Evolutionary conservation across 2,329 filamentous ascomycete genomes (phyloP).

Genomic region (Calonectria multiphialidica): DNA sequence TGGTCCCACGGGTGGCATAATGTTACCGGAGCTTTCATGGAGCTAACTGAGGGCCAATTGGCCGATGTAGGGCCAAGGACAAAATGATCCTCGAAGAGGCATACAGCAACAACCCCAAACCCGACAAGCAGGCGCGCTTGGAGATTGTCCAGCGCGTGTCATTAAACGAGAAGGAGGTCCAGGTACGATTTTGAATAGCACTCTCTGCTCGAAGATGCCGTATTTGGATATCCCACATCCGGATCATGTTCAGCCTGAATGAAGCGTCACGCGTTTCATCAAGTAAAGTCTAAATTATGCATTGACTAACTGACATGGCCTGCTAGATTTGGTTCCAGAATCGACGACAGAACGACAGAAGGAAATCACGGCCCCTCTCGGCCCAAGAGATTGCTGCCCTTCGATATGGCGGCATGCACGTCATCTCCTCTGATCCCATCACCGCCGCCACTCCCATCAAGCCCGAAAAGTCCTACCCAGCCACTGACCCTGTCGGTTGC

Average conservation of each 20-base stretch:
- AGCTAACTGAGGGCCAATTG: constrained; percentile 39
- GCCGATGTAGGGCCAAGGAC: constrained; percentile 78
- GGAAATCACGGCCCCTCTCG: constrained; percentile 87
- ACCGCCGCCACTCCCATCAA: constrained; percentile 43
- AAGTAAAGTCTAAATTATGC: constrained; percentile 16
- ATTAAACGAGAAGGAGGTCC: constrained; percentile 94
- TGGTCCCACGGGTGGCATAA: background rate
- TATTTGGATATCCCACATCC: background rate
- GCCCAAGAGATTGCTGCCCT: constrained; percentile 79
- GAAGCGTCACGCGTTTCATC: constrained; percentile 31
- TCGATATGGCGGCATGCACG: constrained; percentile 66
- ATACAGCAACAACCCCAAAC: constrained; percentile 87
- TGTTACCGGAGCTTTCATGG: constrained; percentile 2
- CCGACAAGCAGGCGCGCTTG: constrained; percentile 88
- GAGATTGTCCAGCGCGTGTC: constrained; percentile 88
- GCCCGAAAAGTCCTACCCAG: constrained; percentile 42
- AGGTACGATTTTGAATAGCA: constrained; percentile 69
- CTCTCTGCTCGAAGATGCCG: background rate
- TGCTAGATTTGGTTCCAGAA: constrained; percentile 98
- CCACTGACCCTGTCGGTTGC: constrained; percentile 44
- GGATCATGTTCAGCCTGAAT: constrained; percentile 7
- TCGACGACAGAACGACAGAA: constrained; percentile 89
- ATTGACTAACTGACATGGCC: constrained; percentile 29
- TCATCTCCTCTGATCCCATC: constrained; percentile 61
- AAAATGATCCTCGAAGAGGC: constrained; percentile 89